Conservation (phyloP, 192 early-diverging fungal genomes). For the Rhizophagus prolifer region DNA sequence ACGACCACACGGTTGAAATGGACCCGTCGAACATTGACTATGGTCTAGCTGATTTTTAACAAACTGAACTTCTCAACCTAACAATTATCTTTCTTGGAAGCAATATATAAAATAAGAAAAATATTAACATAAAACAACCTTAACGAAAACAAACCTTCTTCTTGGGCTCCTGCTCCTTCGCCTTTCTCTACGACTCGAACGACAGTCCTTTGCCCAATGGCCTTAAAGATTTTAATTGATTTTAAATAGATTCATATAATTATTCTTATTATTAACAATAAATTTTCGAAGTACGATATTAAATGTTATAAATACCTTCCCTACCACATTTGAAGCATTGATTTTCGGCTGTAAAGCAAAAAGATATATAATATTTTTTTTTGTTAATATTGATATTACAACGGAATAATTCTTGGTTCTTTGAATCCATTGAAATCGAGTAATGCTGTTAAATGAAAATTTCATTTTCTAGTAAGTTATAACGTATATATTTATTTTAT, state of each 20-base stretch:
- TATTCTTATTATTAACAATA: not conserved
- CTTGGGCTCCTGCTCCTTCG: slow-evolving; percentile 25
- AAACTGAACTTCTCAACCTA: not conserved
- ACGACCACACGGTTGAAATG: not conserved
- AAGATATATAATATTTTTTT: not conserved
- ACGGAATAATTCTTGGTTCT: not conserved
- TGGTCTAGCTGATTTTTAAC: not conserved
- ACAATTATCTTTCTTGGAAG: slow-evolving; percentile 7
- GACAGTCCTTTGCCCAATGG: slow-evolving; percentile 32
- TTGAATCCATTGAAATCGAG: not conserved
- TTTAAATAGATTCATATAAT: not conserved
- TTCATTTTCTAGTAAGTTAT: not conserved
- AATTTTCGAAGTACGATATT: not conserved
- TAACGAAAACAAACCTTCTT: slow-evolving; percentile 31
- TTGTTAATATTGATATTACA: not conserved
- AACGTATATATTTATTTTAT: no score
- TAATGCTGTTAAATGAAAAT: not conserved
- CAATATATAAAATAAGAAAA: slow-evolving; percentile 16
- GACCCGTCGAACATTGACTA: not conserved
- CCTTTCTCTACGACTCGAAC: slow-evolving; percentile 10
- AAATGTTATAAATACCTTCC: slow-evolving; percentile 10
- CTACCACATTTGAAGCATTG: slow-evolving; percentile 27
- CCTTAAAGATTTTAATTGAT: slow-evolving; percentile 1
- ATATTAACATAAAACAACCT: not conserved
- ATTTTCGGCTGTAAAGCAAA: slow-evolving; percentile 15